Evolutionary conservation across 306 rosid genomes (phyloP), one percentile per base, ranked within the genome.

Genomic region (Casuarina cunninghamiana): DNA sequence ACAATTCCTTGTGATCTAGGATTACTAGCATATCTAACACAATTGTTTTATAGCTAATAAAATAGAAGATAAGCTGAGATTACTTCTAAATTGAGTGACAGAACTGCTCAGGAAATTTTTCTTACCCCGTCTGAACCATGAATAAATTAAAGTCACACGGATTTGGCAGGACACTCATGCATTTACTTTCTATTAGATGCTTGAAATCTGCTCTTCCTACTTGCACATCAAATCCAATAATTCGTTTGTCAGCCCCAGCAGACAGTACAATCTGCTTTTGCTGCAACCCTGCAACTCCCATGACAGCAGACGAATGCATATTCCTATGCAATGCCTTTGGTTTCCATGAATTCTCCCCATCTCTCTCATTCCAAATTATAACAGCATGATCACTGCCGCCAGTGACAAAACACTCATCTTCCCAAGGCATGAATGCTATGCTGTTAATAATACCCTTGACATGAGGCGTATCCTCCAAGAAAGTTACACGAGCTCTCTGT

Each of bases 331-430:
- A 83, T 37, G 86, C 77, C 86, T 86, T 93, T 62, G 99, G 93
- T 82, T 90, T 96, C 99, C 99, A 96, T 71, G 71, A 79, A 70
- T 84, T 79, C 77, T 80, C 93, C 16, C 75, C 83, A 44, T 88
- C 96, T 39, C 78, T 85, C 86, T 93, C 97, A 51, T 84, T 84
- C 99, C 99, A 96, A 76, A 91, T 88, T 16, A 91, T 9, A 74
- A 93, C 99, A 41, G 91, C 96, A 86, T 93, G 99, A 83, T 96
- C 99, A 85, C 94, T 86, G 68, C 97, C 99, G 16, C 94, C 99
- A 32, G 99, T 93, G 80, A 84, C 86, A 85, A 96, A 96, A 81
- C 89, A 84, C 68, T 84, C 72, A 61, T 83, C 73, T 78, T 88
- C 98, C 93, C 97, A 96, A 16, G 97, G 99, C 87, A 89, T 86